Evolutionary conservation across 148 eudicot species (phyloP), one percentile per base, ranked within the genome.

Genomic region (Vaccinium darrowii): DNA sequence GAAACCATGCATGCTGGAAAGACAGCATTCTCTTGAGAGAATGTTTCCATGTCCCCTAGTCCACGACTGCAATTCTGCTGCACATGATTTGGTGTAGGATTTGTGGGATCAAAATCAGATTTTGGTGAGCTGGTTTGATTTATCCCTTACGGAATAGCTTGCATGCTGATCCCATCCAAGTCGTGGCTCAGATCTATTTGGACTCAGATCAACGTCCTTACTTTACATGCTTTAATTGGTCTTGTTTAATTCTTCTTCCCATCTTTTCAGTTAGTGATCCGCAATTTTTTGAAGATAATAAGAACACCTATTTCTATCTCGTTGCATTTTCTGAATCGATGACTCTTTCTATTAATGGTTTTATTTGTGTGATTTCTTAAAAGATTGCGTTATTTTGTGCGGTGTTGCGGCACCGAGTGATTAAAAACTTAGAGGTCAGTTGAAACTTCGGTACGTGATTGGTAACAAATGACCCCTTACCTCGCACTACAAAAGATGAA

Each of bases 21-120:
- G 23, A 12, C 2, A 53, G n/a, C 81, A 78, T 78, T 54, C 27
- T 27, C 43, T 78, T 9, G 25, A 25, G 77, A 0, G 53, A 78
- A 54, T 78, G 81, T 78, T 78, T 53, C 39, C 36, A 27, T 78
- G 81, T 78, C 81, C 63, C 79, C 81, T 15, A 53, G 81, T 78
- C 62, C 81, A 30, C 7, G 80, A 14, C 80, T 78, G 62, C 47
- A 78, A 54, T 53, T 52, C 57, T 78, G 4, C 63, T 19, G 13
- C 8, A 30, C 81, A 53, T 53, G 43, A 27, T 27, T 78, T 47
- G 13, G 50, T 36, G 77, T 36, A 39, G 14, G 77, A 78, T 43
- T 25, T 27, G 81, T 53, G 63, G 81, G 53, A 53, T 53, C 81
- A 27, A 78, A 78, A 54, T 53, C 81, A 14, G 81, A 53, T 78